Percentiles rank a stretch among this genome's conserved stretches.
These are phyloP conservation scores for Tirmania nivea DNA, from an alignment of 495 filamentous ascomycete genomes.

Conservation along the genomic window DNA sequence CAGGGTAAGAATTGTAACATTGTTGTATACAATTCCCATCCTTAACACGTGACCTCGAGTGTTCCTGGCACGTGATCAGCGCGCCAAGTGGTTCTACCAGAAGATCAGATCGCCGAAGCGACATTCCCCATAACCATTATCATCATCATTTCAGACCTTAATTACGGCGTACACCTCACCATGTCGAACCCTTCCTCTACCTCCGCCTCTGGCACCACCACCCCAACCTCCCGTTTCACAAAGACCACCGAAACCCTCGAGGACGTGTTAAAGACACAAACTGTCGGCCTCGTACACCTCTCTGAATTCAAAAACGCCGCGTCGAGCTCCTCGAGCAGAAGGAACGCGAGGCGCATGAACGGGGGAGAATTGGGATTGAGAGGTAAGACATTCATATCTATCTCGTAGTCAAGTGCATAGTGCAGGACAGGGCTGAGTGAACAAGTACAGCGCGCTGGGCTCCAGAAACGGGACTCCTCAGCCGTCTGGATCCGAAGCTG, in stretches of 20 bases:
- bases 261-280: slow-evolving; percentile 77
- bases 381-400: slow-evolving; percentile 26
- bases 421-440: slow-evolving; percentile 2
- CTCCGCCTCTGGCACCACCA: slow-evolving; percentile 19
- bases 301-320: slow-evolving; percentile 93
- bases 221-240: slow-evolving; percentile 43
- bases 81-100: too few relatives aligned
- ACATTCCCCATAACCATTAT: too few relatives aligned
- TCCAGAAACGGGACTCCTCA: slow-evolving; percentile 19
- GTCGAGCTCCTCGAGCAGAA: slow-evolving; percentile 85
- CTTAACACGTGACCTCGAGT: too few relatives aligned
- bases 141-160: too few relatives aligned
- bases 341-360: slow-evolving; percentile 54
- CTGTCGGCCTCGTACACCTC: slow-evolving; percentile 77
- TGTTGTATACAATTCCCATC: too few relatives aligned
- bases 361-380: slow-evolving; percentile 35
- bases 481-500: neutral
- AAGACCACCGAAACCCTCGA: slow-evolving; percentile 61
- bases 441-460: slow-evolving; percentile 21
- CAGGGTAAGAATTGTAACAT: too few relatives aligned
- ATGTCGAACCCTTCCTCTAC: slow-evolving; percentile 8
- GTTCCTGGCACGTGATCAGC: too few relatives aligned
- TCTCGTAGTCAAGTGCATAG: slow-evolving; percentile 4
- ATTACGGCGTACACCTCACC: neutral
- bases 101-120: too few relatives aligned